Evolutionary conservation across 2,329 filamentous ascomycete genomes (phyloP), one percentile per base, ranked within the genome.

Genomic region (Colletotrichum somersetense): DNA sequence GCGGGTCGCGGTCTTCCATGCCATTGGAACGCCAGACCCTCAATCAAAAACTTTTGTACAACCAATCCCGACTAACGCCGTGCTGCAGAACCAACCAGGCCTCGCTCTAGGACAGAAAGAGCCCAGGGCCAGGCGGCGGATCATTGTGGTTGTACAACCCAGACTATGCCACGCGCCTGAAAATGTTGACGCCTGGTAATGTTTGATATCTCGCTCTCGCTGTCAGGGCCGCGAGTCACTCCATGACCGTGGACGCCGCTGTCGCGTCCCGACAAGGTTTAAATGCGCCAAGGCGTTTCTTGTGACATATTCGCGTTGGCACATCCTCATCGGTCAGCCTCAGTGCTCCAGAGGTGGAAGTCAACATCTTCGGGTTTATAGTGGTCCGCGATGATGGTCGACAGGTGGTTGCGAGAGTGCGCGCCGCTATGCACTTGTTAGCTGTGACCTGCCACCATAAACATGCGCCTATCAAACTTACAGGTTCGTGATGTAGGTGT

Each of bases 401-500:
- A 92, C n/a, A 94, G 82, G 78, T 93, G 92, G 66, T 91, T 91
- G 68, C 90, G 89, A 23, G 91, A 91, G 81, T 92, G 90, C 40
- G 89, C 89, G 42, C 91, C 91, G 74, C 89, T 91, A 72, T 38
- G 20, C 14, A 64, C 30, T 46, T 67, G 57, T 63, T 68, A 74
- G 64, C 44, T 40, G 12, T 44, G 16, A 30, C 42, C 48, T 8
- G 23, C 52, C 20, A 14, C 18, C 57, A 42, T 44, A 16, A 7
- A 62, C 33, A 53, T 4, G 74, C 77, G 74, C 40, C 63, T 35
- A 26, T 20, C 7, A 18, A n/a, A 83, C 85, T 81, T 81, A 87
- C 85, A 87, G 73, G 70, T 97, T 97, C 23, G 94, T 97, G 76
- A 97, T 94, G 80, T 96, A 96, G 42, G 93, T 88, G 80, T 94